phyloP scores from a whole-genome alignment of 768 basidiomycete species.

The Phaffia tasmanica region DNA sequence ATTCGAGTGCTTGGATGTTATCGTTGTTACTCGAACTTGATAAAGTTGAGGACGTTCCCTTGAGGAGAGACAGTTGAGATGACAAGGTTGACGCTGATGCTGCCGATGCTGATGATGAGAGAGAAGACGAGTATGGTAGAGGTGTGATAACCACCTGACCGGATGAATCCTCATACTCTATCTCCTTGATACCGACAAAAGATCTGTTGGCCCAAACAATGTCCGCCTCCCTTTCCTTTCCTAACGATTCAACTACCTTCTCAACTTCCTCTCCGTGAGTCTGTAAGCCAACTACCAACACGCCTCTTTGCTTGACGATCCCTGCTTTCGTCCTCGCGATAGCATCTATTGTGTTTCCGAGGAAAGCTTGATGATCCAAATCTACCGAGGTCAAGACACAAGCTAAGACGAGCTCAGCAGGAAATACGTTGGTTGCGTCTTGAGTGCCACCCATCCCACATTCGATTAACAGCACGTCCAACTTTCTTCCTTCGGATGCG shows the following conservation, averaged over 20 bases:
- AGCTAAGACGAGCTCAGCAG: conserved; percentile 55
- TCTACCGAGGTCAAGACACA: conserved; percentile 80
- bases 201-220: conserved; percentile 9
- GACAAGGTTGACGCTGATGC: too few relatives aligned
- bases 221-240: conserved; percentile 17
- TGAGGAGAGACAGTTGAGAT: too few relatives aligned
- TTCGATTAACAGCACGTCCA: conserved; percentile 79
- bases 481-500: conserved; percentile 23
- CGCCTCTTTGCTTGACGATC: conserved; percentile 52
- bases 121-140: conserved; percentile 17
- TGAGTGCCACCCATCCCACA: conserved; percentile 87
- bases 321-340: conserved; percentile 76
- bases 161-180: conserved; percentile 1
- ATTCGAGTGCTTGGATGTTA: too few relatives aligned
- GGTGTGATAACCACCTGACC: conserved; percentile 24
- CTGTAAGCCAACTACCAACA: conserved; percentile 36
- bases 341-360: conserved; percentile 60
- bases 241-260: conserved; percentile 39
- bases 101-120: not conserved
- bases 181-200: not conserved
- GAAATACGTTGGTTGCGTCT: conserved; percentile 87
- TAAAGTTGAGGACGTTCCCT: too few relatives aligned
- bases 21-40: too few relatives aligned
- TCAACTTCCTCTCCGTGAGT: conserved; percentile 43
- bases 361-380: conserved; percentile 82